Percentiles rank a stretch among this genome's conserved stretches.
These are phyloP conservation scores for Mollisiaceae sp. DNA, from an alignment of 2,329 filamentous ascomycete genomes.

Conservation along the genomic window DNA sequence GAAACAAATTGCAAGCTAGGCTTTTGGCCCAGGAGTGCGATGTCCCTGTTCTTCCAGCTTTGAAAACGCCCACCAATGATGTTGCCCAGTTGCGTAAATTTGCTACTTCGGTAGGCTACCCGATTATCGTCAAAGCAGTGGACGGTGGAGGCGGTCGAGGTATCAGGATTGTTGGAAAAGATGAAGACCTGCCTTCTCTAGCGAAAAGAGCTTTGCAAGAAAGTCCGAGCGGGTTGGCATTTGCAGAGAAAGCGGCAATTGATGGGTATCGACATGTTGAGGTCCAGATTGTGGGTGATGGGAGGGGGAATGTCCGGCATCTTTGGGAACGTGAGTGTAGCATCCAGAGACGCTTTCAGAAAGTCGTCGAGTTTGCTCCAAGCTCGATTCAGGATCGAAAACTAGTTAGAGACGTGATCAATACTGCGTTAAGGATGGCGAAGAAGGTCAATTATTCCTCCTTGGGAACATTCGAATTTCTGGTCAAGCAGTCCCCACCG, in stretches of 20 bases:
- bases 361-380: slow-evolving; percentile 65
- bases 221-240: slow-evolving; percentile 62
- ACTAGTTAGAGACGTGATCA: slow-evolving; percentile 41
- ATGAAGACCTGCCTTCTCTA: slow-evolving; percentile 56
- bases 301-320: slow-evolving; percentile 52
- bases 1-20: slow-evolving; percentile 58
- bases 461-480: slow-evolving; percentile 68
- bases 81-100: slow-evolving; percentile 61
- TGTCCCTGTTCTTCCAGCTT: slow-evolving; percentile 75
- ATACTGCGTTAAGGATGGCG: slow-evolving; percentile 58
- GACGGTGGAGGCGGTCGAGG: slow-evolving; percentile 71
- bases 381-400: slow-evolving; percentile 62
- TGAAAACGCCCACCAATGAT: slow-evolving; percentile 68
- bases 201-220: slow-evolving; percentile 64
- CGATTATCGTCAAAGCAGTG: slow-evolving; percentile 64
- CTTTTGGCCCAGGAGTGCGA: slow-evolving; percentile 68
- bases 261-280: slow-evolving; percentile 61
- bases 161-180: slow-evolving; percentile 57
- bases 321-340: slow-evolving; percentile 57
- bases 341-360: slow-evolving; percentile 56
- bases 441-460: slow-evolving; percentile 60
- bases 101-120: slow-evolving; percentile 45
- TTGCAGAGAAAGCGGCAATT: slow-evolving; percentile 62
- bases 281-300: slow-evolving; percentile 55
- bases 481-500: slow-evolving; percentile 54